phyloP scores from a whole-genome alignment of 768 basidiomycete species.

The Trametes cingulata region DNA sequence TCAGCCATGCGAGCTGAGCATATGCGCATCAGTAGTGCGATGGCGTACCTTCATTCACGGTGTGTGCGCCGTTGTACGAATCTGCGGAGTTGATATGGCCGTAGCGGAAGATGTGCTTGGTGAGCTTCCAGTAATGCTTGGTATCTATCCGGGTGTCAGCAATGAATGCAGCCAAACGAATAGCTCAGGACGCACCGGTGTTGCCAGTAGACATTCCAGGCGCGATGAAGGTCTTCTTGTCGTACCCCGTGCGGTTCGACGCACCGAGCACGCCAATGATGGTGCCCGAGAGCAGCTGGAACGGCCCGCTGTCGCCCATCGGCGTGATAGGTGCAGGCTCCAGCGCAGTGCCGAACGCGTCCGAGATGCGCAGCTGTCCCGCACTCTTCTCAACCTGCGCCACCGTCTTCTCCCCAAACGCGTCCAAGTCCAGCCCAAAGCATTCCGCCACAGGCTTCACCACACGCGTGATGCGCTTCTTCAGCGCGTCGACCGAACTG shows the following conservation, averaged over 20 bases:
- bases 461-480: constrained; percentile 36
- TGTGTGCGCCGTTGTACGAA: constrained; percentile 53
- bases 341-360: constrained; percentile 49
- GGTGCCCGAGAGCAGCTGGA: constrained; percentile 36
- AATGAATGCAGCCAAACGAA: not conserved
- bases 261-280: constrained; percentile 29
- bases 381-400: constrained; percentile 32
- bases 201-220: constrained; percentile 32
- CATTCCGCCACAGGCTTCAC: constrained; percentile 45
- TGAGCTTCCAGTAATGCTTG: constrained; percentile 46
- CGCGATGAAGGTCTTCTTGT: constrained; percentile 26
- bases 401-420: constrained; percentile 49
- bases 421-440: constrained; percentile 59
- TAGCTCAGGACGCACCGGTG: constrained; percentile 11
- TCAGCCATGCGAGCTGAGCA: not conserved
- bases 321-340: constrained; percentile 73
- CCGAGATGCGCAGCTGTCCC: constrained; percentile 46
- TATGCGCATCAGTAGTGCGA: no score
- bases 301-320: constrained; percentile 33
- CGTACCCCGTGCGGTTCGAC: constrained; percentile 25
- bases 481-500: constrained; percentile 25
- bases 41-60: constrained; percentile 78
- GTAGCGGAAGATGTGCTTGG: constrained; percentile 72
- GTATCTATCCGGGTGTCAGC: constrained; percentile 36
- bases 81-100: constrained; percentile 26